Percentiles rank a stretch among this genome's conserved stretches.
These are phyloP conservation scores for Sarocladiaceae sp. DNA, from an alignment of 2,329 filamentous ascomycete genomes.

Conservation along the genomic window DNA sequence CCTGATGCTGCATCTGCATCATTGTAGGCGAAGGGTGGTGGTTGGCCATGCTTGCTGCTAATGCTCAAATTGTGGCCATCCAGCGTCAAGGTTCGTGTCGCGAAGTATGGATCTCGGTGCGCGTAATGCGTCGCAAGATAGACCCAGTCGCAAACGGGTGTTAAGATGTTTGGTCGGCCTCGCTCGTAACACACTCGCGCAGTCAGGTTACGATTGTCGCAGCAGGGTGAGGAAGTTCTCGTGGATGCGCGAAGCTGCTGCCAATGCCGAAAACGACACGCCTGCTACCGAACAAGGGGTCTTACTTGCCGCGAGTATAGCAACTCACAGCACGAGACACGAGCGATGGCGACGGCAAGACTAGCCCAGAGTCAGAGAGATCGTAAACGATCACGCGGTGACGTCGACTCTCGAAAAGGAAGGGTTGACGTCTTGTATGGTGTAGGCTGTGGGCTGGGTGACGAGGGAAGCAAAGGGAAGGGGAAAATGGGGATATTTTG, in stretches of 20 bases:
- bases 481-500: constrained; percentile 15
- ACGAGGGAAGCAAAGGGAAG: constrained; percentile 26
- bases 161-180: background rate
- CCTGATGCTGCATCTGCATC: constrained; percentile 58
- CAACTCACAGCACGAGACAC: no score
- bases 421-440: background rate
- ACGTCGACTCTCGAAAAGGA: no score
- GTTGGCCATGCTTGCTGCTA: constrained; percentile 38
- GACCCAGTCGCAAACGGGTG: background rate
- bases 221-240: background rate
- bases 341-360: no score
- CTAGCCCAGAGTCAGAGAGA: no score
- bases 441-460: no score
- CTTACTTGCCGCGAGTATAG: no score
- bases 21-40: constrained; percentile 77
- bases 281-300: background rate
- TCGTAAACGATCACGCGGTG: no score
- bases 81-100: constrained; percentile 6
- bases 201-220: background rate
- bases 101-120: constrained; percentile 5
- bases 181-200: background rate
- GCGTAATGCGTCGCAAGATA: constrained; percentile 1
- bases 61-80: constrained; percentile 8
- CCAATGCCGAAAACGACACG: constrained; percentile 1
- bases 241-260: background rate